These are phyloP conservation scores for Penicillium silybi DNA, from an alignment of 495 filamentous ascomycete genomes.

Conservation along the genomic window DNA sequence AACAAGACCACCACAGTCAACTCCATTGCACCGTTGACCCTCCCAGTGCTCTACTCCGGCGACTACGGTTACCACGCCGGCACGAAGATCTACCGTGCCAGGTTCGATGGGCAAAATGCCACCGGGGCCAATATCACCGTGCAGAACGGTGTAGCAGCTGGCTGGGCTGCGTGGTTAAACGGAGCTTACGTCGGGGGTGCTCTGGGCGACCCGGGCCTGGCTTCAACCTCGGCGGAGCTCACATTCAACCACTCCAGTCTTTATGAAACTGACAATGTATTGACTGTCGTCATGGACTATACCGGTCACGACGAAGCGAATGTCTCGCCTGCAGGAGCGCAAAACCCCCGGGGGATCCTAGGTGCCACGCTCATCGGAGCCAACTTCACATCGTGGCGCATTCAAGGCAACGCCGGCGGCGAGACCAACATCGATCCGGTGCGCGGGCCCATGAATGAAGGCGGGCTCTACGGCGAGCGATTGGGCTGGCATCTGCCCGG, in stretches of 20 bases:
- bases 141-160: slow-evolving; percentile 59
- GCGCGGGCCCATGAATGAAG: slow-evolving; percentile 71
- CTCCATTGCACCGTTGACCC: slow-evolving; percentile 51
- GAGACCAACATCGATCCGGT: slow-evolving; percentile 59
- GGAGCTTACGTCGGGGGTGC: slow-evolving; percentile 50
- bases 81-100: slow-evolving; percentile 63
- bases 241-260: slow-evolving; percentile 42
- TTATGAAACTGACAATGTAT: slow-evolving; percentile 44
- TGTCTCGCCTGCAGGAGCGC: slow-evolving; percentile 54
- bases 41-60: slow-evolving; percentile 50
- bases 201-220: slow-evolving; percentile 45
- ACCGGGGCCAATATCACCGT: slow-evolving; percentile 55
- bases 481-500: slow-evolving; percentile 64
- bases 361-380: slow-evolving; percentile 48
- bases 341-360: slow-evolving; percentile 66
- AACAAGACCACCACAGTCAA: slow-evolving; percentile 55
- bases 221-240: slow-evolving; percentile 16
- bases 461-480: slow-evolving; percentile 61
- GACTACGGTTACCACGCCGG: slow-evolving; percentile 75
- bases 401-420: slow-evolving; percentile 71
- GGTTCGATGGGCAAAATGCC: slow-evolving; percentile 51
- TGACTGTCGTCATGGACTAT: slow-evolving; percentile 66
- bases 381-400: slow-evolving; percentile 59
- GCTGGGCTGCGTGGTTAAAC: slow-evolving; percentile 53
- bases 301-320: slow-evolving; percentile 66